These are phyloP conservation scores for Calonectria multiphialidica DNA, from an alignment of 2,329 filamentous ascomycete genomes.

Conservation along the genomic window DNA sequence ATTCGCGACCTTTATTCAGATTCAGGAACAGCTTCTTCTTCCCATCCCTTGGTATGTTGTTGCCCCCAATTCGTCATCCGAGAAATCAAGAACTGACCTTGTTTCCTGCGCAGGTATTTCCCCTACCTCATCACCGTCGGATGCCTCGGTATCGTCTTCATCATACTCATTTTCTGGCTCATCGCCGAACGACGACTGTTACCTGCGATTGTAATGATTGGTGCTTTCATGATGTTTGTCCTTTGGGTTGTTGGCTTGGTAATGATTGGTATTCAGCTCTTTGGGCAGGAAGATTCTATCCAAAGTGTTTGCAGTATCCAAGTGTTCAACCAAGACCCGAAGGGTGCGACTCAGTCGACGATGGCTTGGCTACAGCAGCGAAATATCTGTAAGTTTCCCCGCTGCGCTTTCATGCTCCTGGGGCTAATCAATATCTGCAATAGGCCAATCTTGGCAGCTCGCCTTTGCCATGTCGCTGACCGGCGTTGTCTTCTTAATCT, in stretches of 20 bases:
- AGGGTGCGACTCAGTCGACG: slow-evolving; percentile 65
- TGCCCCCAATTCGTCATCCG: not conserved
- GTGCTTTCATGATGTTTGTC: slow-evolving; percentile 74
- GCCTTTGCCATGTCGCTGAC: slow-evolving; percentile 73
- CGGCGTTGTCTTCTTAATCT: slow-evolving; percentile 71
- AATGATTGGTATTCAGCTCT: slow-evolving; percentile 72
- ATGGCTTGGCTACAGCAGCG: slow-evolving; percentile 74
- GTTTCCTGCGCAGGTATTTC: slow-evolving; percentile 67
- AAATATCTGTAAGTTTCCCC: slow-evolving; percentile 68
- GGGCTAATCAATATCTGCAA: slow-evolving; percentile 29
- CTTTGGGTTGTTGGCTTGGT: slow-evolving; percentile 77
- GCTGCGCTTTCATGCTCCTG: fast-evolving
- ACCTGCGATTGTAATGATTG: slow-evolving; percentile 72
- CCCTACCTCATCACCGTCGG: slow-evolving; percentile 73
- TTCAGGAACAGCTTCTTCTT: slow-evolving; percentile 67
- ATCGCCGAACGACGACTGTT: slow-evolving; percentile 72
- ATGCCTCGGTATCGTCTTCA: slow-evolving; percentile 73
- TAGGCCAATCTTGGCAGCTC: slow-evolving; percentile 73
- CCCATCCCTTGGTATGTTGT: slow-evolving; percentile 69
- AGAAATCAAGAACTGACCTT: not conserved
- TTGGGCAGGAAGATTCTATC: slow-evolving; percentile 70
- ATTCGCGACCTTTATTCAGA: slow-evolving; percentile 69
- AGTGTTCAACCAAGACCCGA: slow-evolving; percentile 64
- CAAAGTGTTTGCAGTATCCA: slow-evolving; percentile 69
- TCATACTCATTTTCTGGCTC: slow-evolving; percentile 73